Base-by-base conservation (phyloP, 2,329 filamentous ascomycete species). In the Ceratocystis ficicola region DNA sequence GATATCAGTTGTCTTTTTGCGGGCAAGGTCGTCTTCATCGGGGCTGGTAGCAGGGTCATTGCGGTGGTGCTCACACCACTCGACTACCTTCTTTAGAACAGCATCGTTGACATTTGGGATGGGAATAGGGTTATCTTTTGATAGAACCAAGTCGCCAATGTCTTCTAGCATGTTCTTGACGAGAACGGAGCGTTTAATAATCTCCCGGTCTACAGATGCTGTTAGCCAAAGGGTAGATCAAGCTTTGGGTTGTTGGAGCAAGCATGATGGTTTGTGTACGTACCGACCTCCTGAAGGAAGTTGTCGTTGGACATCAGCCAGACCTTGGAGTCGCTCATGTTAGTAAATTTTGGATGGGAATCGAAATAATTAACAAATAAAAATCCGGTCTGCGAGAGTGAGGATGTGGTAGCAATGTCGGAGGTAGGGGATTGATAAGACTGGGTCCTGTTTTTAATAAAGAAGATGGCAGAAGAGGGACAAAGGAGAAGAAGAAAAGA, bases 91-190 rank as follows among this genome's bases (percentile, higher is more conserved):
- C 75, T 87, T 86, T 46, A 99, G 83, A 48, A 99, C 94, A 1
- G 90, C 84, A 75, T 96, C 92, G 75, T 95, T 96, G 71, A 97
- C 87, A 74, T 95, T 95, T 70, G 88, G 89, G 69, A 95, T 92
- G 7, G 94, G 93, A 64, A 99, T 93, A 2, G 88, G 82, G 73
- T 92, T 86, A 25, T 75, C 72, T 64, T 79, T 74, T 63, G 73
- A 77, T 44, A 82, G 76, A 25, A 74, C 73, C 71, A 82, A 76
- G 28, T 87, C 86, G 70, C 90, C 91, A 61, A 97, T 79, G 79
- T 99, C 94, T 74, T 96, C 92, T 59, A 99, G 83, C 87, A 99
- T 87, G 81, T 97, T 96, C 85, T 96, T 96, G 81, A 99, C 95
- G 64, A 99, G 82, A 73, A 96, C 85, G 2, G 90, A 96, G 70